phyloP scores from a whole-genome alignment of 1,284 basidiomycete species.

The Ganoderma multipileum region DNA sequence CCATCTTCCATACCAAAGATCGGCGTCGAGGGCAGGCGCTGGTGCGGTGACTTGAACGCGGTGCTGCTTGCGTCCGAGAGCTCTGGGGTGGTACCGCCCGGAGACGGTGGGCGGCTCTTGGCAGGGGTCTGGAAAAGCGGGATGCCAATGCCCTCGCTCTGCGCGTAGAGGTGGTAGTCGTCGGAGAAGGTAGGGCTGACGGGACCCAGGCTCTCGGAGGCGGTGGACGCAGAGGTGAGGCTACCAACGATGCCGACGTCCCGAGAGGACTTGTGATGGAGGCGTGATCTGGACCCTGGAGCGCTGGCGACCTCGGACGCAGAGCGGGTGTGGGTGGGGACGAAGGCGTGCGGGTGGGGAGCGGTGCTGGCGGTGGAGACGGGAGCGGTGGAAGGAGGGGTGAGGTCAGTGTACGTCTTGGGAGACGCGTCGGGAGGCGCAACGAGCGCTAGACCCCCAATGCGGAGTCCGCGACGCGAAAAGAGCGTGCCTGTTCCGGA shows the following conservation, averaged over 20 bases:
- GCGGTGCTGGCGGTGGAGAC: constrained; percentile 34
- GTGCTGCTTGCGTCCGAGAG: constrained; percentile 36
- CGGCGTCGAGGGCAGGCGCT: constrained; percentile 28
- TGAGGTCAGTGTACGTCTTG: constrained; percentile 55
- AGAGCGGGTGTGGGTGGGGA: constrained; percentile 49
- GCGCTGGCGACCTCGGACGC: constrained; percentile 51
- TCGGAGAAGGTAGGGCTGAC: constrained; percentile 24
- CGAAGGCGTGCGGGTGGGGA: constrained; percentile 22
- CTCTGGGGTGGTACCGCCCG: constrained; percentile 44
- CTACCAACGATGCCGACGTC: constrained; percentile 64
- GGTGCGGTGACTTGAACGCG: constrained; percentile 22
- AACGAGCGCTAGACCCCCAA: constrained; percentile 65
- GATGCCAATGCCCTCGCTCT: constrained; percentile 36
- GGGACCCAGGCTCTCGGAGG: constrained; percentile 30
- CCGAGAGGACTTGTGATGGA: constrained; percentile 52
- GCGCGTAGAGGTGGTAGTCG: constrained; percentile 27
- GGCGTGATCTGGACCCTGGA: constrained; percentile 21
- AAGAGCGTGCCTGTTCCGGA: constrained; percentile 36
- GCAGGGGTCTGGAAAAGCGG: constrained; percentile 61
- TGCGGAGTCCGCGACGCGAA: constrained; percentile 52
- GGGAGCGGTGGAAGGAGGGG: constrained; percentile 58
- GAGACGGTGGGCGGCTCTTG: constrained; percentile 55
- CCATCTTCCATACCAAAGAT: constrained; percentile 29
- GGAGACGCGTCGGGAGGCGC: constrained; percentile 72
- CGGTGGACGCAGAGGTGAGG: constrained; percentile 38